Conservation (phyloP, 1,139 yeast species). For the Pichia sp. region DNA sequence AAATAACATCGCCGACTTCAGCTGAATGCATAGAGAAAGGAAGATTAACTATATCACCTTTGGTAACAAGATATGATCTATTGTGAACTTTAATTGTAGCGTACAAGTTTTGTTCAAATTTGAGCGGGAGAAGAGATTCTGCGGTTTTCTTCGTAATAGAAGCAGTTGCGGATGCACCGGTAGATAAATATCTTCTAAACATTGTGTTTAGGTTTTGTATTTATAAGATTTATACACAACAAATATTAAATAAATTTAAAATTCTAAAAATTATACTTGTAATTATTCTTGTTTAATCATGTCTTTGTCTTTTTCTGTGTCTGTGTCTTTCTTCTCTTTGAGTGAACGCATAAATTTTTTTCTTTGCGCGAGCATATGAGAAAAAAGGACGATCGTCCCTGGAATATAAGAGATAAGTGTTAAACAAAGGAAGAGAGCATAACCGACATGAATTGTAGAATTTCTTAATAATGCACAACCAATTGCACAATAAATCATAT, state of each 20-base stretch:
- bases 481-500: slow-evolving; percentile 48
- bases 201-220: no score
- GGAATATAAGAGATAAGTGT: slow-evolving; percentile 66
- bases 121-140: slow-evolving; percentile 33
- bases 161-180: no score
- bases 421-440: slow-evolving; percentile 11
- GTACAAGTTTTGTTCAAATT: slow-evolving; percentile 62
- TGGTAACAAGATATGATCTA: slow-evolving; percentile 82
- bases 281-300: neutral
- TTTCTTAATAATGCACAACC: slow-evolving; percentile 49
- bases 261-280: no score
- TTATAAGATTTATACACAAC: no score
- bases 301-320: slow-evolving; percentile 10
- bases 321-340: no score
- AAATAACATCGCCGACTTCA: slow-evolving; percentile 72
- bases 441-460: slow-evolving; percentile 29
- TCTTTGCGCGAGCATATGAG: slow-evolving; percentile 88
- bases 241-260: no score
- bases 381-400: slow-evolving; percentile 77
- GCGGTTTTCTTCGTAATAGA: slow-evolving; percentile 1
- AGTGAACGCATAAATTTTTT: slow-evolving; percentile 38
- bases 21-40: slow-evolving; percentile 75
- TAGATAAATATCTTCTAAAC: slow-evolving; percentile 9
- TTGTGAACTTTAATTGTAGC: slow-evolving; percentile 81
- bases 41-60: slow-evolving; percentile 76